Base-by-base conservation (phyloP, 805 yeast species). In the Kurtzmaniella fragi region DNA sequence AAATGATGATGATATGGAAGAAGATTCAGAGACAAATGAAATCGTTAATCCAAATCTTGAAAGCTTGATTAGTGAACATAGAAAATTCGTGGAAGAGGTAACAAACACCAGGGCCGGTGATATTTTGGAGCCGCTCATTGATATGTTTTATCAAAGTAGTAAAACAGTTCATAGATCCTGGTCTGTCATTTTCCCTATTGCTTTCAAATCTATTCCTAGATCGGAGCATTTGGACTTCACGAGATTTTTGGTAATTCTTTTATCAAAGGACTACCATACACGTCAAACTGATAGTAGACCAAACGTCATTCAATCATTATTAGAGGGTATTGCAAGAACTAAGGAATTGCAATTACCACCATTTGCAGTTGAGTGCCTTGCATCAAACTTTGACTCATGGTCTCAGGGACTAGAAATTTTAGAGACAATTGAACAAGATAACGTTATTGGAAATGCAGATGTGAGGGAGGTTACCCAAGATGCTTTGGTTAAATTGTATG, bases 241-340 rank as follows among this genome's bases (percentile, higher is more conserved):
- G n/a, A 80, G 93, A 39, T 77, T 85, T 12, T 68, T 91, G 48
- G 88, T 88, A 12, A 74, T 84, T 0, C 65, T 93, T 34, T 62
- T 93, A 33, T 84, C 97, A 0, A 88, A 87, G 53, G 98, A 93
- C 46, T 95, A 87, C 54, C 97, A 91, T 53, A 77, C 82, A n/a
- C 76, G 96, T 34, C 99, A 95, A 62, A 79, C 84, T 34, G 93
- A 87, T 43, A 73, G 79, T 35, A 75, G 90, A 37, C 95, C 95
- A 1, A 93, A 93, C 54, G 95, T 89, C 2, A 76, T 95, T 8
- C 87, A 85, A 45, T 81, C 93, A 2, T 62, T 93, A 46, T 63
- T 95, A 32, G 95, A 83, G 47, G 96, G 95, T 30, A 75, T 87
- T n/a, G 80, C 90, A 1, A 66, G 71, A 43, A 81, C 95, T 45